Evolutionary conservation across 2,329 filamentous ascomycete species (phyloP), one percentile per base, ranked within the genome.

Genomic region (Ambrosiella cleistominuta): DNA sequence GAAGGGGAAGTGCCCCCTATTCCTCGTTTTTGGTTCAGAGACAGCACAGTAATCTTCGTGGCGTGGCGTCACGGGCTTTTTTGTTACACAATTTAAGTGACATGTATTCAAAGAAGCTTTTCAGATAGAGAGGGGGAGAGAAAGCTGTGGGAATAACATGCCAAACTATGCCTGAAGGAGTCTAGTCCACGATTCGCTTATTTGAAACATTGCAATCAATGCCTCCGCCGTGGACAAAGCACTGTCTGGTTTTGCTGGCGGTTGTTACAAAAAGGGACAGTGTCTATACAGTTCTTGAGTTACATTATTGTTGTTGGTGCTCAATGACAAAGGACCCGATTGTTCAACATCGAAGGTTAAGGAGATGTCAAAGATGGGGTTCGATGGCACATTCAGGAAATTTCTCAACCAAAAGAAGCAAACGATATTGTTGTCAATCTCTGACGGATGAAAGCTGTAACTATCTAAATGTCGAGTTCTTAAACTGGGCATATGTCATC

Each of bases 121-220:
- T 19, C 2, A 15, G 11, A 13, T 35, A 19, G n/a, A n/a, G 27
- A 36, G 17, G 47, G 47, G n/a, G 9, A 51, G 13, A 42, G 19
- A 19, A 19, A 42, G 39, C 39, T 42, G 13, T 27, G 47, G 27
- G 47, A 27, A n/a, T 9, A 36, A 42, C 35, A 42, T 54, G 38
- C 52, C 39, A 40, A 15, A 27, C 55, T 57, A 57, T 13, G 27
- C 57, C 35, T 13, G 36, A 58, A 58, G 50, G 57, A 40, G 50
- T 39, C n/a, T 58, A 58, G 57, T 47, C 7, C 42, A 54, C 13
- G 40, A 54, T 40, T 58, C 57, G 57, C 57, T 58, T 58, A 58
- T 58, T 58, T 58, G 57, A 58, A 58, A 58, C 57, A 58, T 44
- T 15, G 15, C n/a, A 54, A 54, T 58, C 57, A 58, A 58, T 58